Evolutionary conservation across 768 basidiomycete genomes (phyloP), one percentile per base, ranked within the genome.

Genomic region (Leccinum imitatum): DNA sequence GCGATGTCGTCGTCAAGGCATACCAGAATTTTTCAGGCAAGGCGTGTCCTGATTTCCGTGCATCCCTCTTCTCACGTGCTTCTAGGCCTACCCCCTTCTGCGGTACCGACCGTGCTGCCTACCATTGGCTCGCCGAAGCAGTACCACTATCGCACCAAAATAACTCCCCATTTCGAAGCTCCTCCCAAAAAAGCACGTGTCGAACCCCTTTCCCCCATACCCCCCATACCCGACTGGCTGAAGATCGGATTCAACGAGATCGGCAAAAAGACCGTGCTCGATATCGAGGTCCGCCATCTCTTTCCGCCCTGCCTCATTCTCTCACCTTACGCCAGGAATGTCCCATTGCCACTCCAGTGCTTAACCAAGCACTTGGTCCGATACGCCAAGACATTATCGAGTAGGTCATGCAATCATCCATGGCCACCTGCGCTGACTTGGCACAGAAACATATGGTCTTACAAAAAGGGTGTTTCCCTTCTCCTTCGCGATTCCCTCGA

Each of bases 101-200:
- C 77, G 0, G 75, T 96, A 2, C 95, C 96, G 8, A 55, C 72
- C 0, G 85, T 94, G 19, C 80, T 82, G 41, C 75, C 86, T 0
- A 97, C 95, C 0, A 86, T 94, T 7, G 83, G 85, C n/a, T 94
- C 92, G 0, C 97, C 96, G 0, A 78, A 91, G 53, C 86, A 95
- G 56, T 98, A 96, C 71, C 84, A 82, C 54, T 99, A 99, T 72
- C 86, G 96, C 33, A 99, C 97, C 2, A 99, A 99, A 76, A 87
- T 99, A 56, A 98, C 97, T 0, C 97, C 97, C 0, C 97, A 99
- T 71, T 98, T 98, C 62, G 91, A 95, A 23, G 82, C 87, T 0
- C 87, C 93, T 0, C 82, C 84, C 1, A 85, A 80, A 57, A 76
- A 70, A 52, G 67, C 71, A 41, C 65, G 68, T n/a, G 54, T 14